Conservation (phyloP, 148 eudicot genomes). For the Arctostaphylos glauca region DNA sequence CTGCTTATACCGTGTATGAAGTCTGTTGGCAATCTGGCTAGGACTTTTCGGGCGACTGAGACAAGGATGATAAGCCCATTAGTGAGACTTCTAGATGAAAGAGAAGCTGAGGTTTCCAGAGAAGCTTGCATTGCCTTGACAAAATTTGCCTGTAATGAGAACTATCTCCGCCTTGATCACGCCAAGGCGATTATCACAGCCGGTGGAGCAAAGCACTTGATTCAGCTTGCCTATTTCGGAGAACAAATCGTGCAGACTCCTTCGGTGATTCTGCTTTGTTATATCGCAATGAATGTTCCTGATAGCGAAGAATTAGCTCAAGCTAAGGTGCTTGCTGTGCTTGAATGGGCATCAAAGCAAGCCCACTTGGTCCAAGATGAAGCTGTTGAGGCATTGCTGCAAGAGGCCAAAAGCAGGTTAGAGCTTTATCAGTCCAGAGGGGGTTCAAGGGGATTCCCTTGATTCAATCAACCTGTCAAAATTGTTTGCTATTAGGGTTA, state of each 20-base stretch:
- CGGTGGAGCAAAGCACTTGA: constrained; percentile 77
- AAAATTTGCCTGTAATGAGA: constrained; percentile 66
- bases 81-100: constrained; percentile 70
- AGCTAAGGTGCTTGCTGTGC: constrained; percentile 67
- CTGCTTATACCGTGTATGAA: constrained; percentile 70
- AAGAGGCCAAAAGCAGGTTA: constrained; percentile 64
- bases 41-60: constrained; percentile 88
- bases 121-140: constrained; percentile 68
- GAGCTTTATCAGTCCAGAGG: constrained; percentile 88
- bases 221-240: constrained; percentile 87
- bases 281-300: constrained; percentile 68
- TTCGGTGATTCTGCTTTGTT: constrained; percentile 62
- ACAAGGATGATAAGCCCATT: constrained; percentile 79
- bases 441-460: constrained; percentile 54
- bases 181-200: constrained; percentile 72
- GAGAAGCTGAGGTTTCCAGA: constrained; percentile 60
- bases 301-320: constrained; percentile 77
- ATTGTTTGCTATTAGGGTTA: constrained; percentile 18
- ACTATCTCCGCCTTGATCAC: constrained; percentile 79
- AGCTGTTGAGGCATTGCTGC: constrained; percentile 49
- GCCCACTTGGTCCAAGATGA: constrained; percentile 53
- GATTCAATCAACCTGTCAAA: constrained; percentile 19
- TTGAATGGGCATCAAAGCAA: constrained; percentile 94
- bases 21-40: constrained; percentile 75
- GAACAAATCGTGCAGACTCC: constrained; percentile 63